Evolutionary conservation across 805 yeast species (phyloP), one percentile per base, ranked within the genome.

Genomic region (Saccharomycopsis microspora): DNA sequence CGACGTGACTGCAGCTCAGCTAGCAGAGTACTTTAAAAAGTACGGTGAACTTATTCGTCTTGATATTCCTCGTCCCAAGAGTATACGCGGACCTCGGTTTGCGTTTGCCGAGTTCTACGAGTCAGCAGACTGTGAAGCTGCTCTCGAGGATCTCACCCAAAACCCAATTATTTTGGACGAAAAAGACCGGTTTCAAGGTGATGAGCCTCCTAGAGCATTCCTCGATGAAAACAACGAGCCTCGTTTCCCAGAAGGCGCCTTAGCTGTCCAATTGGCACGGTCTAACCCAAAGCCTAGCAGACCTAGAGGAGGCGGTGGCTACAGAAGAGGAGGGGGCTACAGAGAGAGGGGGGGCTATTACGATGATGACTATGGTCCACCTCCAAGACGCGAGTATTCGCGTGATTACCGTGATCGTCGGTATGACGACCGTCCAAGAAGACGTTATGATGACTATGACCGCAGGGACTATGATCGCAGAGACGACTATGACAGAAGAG

Each of bases 21-120:
- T 79, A 54, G 82, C 83, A 28, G 74, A 76, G 19, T 74, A 71
- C 41, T 77, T 79, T 56, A 83, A 78, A 60, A 68, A 67, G 78
- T 78, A 70, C 61, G 84, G 84, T 43, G 71, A 69, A 54, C 64
- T 78, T 39, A 74, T 75, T 43, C 69, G 80, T 61, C 72, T 78
- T 44, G 80, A 74, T 52, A 73, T 78, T 42, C 77, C 82, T 37
- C 82, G 82, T 47, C 80, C 82, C 51, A 71, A 76, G 61, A 67
- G 73, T 32, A 71, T 71, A 49, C 79, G 74, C 54, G 77, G 78
- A 39, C 69, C 75, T 52, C 78, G 76, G 55, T 78, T 68, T 57
- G 84, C 82, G 6, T 78, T 78, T 61, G 83, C 78, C 29, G 82
- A 78, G 57, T 78, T 70, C 59, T 67, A 70, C 54, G 69, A 65